Evolutionary conservation across 2,329 filamentous ascomycete species (phyloP), one percentile per base, ranked within the genome.

Genomic region (Microsporum ferrugineum): DNA sequence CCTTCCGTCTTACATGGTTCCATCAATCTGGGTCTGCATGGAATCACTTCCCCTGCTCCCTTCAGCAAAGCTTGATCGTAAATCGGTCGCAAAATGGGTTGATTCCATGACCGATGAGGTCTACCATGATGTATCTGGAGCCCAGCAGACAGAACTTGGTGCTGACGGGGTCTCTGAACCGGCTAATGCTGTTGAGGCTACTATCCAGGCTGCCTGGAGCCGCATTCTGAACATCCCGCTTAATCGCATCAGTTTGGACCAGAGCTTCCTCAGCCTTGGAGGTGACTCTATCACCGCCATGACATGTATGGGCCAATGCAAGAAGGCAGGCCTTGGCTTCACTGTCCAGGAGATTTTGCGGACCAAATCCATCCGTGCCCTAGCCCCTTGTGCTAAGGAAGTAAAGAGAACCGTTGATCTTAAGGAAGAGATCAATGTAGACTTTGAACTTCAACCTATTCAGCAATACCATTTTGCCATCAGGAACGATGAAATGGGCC

Each of bases 251-350:
- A 68, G 68, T 33, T 31, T 73, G 39, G 64, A 71, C 17, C 68
- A 73, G 55, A 71, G 72, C 47, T 80, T 80, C 63, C 64, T 80
- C 2, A 75, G 71, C 8, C 65, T 79, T 1, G 77, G 78, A 38
- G 78, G 78, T 58, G 78, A 80, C 61, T 79, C 77, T 0, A 79
- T 80, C 60, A 78, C 77, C 45, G 77, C 78, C 0, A 80, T 80
- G 75, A 77, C 77, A 56, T 78, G 78, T 43, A 73, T 78, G 61
- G 75, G 75, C 1, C 71, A 77, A 39, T 79, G 76, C 63, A 77
- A 77, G 56, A 78, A 77, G 65, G 68, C 70, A 39, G 76, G 76
- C 0, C 69, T 80, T 61, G 72, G 74, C 10, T 67, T 80, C 29
- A 77, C 73, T 8, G 77, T 80, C 8, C 78, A 79, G 63, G 76